Percentiles rank a stretch among this genome's conserved stretches.
Evolutionary conservation across 768 basidiomycete species (phyloP).

Genomic region (Infundibulicybe gibba): DNA sequence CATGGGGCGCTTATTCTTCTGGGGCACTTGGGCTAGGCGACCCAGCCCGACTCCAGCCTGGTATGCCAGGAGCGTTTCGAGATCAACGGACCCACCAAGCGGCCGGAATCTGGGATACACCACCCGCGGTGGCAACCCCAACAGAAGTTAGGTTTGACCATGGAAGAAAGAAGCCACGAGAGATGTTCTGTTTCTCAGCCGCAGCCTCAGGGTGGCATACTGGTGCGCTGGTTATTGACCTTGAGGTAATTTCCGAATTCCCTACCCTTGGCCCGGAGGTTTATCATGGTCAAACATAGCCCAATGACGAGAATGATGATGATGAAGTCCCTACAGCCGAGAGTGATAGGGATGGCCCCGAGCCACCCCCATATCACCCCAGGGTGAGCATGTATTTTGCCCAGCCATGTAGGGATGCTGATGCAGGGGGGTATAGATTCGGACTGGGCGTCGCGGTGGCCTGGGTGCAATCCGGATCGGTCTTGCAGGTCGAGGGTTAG

Average conservation of each 20-base stretch:
- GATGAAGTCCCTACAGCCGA: background rate
- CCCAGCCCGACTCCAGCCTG: slow-evolving; percentile 47
- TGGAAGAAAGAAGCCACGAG: slow-evolving; percentile 39
- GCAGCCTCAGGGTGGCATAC: slow-evolving; percentile 91
- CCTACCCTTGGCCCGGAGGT: slow-evolving; percentile 3
- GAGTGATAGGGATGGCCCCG: too few relatives aligned
- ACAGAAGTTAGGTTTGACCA: slow-evolving; percentile 73
- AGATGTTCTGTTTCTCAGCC: slow-evolving; percentile 75
- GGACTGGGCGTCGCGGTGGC: background rate
- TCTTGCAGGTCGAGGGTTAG: slow-evolving; percentile 50
- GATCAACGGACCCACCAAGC: slow-evolving; percentile 23
- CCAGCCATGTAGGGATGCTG: too few relatives aligned
- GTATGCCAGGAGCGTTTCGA: slow-evolving; percentile 60
- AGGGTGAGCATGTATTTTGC: too few relatives aligned
- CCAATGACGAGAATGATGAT: background rate
- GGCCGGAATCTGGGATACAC: slow-evolving; percentile 7
- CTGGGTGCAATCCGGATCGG: slow-evolving; percentile 48
- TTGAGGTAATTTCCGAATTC: slow-evolving; percentile 59
- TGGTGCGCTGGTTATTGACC: slow-evolving; percentile 83
- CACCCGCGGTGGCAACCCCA: slow-evolving; percentile 52
- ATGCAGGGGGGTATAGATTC: background rate
- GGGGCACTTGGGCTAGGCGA: slow-evolving; percentile 89
- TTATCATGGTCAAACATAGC: background rate
- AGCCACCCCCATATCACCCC: too few relatives aligned
- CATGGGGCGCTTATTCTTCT: slow-evolving; percentile 74